Conservation (phyloP, 2,329 filamentous ascomycete species). For the Lachnellula willkommii region DNA sequence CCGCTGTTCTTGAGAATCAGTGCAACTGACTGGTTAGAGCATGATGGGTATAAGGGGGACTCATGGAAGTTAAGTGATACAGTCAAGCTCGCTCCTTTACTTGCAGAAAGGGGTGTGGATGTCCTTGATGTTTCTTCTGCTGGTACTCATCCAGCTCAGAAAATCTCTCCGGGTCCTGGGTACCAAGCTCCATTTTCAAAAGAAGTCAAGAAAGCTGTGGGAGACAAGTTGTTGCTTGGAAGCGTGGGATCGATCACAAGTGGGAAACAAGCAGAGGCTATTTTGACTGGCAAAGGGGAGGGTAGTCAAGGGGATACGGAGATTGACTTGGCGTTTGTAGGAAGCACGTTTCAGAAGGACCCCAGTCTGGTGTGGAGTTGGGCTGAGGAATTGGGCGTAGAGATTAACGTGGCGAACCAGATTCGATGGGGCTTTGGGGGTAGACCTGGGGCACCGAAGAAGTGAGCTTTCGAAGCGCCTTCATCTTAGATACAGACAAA, state of each 20-base stretch:
- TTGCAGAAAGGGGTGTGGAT: conserved; percentile 66
- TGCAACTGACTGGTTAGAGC: conserved; percentile 72
- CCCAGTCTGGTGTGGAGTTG: conserved; percentile 51
- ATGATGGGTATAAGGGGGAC: conserved; percentile 47
- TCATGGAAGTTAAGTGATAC: conserved; percentile 66
- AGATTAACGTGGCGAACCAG: conserved; percentile 46
- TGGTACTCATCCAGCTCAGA: conserved; percentile 56
- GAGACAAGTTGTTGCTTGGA: conserved; percentile 47
- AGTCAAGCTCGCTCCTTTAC: conserved; percentile 53
- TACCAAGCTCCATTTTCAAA: conserved; percentile 70
- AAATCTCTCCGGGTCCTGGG: conserved; percentile 52
- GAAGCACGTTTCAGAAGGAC: conserved; percentile 54
- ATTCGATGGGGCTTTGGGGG: conserved; percentile 52
- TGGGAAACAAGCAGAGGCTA: conserved; percentile 41
- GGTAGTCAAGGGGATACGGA: conserved; percentile 36
- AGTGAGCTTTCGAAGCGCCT: neutral
- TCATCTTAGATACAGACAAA: neutral
- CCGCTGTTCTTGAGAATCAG: conserved; percentile 69
- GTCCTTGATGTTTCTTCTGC: conserved; percentile 68
- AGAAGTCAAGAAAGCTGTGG: conserved; percentile 66
- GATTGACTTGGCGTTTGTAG: conserved; percentile 46
- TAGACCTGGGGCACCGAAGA: conserved; percentile 20
- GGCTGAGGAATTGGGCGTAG: conserved; percentile 47
- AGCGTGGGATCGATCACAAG: conserved; percentile 46
- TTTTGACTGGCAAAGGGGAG: conserved; percentile 45